Evolutionary conservation across 352 stramenopile species (phyloP).

Genomic region (Globisporangium megalacanthum): DNA sequence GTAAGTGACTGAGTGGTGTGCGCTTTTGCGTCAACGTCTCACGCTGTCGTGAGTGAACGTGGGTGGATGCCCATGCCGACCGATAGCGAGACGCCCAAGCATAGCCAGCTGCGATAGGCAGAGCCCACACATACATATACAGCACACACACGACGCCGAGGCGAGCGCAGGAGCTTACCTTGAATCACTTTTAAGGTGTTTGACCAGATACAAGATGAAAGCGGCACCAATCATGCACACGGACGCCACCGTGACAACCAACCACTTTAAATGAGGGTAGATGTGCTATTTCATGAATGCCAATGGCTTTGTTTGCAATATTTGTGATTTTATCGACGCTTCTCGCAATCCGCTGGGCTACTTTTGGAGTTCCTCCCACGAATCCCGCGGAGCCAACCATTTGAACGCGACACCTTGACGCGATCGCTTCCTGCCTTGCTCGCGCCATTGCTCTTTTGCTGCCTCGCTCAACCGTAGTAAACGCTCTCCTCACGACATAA

Average conservation of each 20-base stretch:
- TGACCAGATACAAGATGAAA: conserved; percentile 89
- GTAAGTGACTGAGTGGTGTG: background rate
- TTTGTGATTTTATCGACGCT: too few relatives aligned
- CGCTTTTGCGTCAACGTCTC: background rate
- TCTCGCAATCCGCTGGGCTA: too few relatives aligned
- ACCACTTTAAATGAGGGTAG: conserved; percentile 19
- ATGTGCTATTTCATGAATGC: background rate
- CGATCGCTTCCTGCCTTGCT: background rate
- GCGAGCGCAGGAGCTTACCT: conserved; percentile 34
- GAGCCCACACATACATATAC: background rate
- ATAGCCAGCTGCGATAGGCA: background rate
- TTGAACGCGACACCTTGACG: background rate
- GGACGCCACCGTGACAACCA: conserved; percentile 14
- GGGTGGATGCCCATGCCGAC: background rate
- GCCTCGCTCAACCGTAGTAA: conserved; percentile 23
- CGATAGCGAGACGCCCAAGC: background rate
- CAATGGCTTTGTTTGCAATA: background rate
- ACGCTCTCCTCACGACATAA: conserved; percentile 23
- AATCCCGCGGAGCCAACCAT: too few relatives aligned
- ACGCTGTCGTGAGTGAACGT: background rate
- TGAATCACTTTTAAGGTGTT: conserved; percentile 91
- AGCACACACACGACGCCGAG: conserved; percentile 2
- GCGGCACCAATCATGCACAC: background rate
- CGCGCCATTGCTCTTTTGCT: conserved; percentile 20
- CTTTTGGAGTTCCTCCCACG: background rate